Evolutionary conservation across 2,329 filamentous ascomycete genomes (phyloP).

Genomic region (Aspergillus arachidicola): DNA sequence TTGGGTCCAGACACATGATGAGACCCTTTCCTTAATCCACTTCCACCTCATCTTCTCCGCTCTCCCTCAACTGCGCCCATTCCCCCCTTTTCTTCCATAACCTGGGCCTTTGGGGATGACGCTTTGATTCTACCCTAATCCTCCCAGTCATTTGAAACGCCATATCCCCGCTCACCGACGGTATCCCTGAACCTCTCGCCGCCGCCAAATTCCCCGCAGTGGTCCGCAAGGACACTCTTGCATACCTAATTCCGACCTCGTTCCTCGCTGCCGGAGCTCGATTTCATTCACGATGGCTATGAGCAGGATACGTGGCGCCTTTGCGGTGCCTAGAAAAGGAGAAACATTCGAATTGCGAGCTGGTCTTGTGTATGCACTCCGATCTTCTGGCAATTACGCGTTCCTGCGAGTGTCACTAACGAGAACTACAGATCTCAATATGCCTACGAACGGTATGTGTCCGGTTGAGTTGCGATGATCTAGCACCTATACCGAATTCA

Average conservation of each 20-base stretch:
- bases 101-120: constrained; percentile 1
- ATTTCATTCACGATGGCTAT: constrained; percentile 71
- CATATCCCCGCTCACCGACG: not conserved
- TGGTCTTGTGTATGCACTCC: constrained; percentile 68
- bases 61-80: constrained; percentile 5
- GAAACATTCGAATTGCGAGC: constrained; percentile 97
- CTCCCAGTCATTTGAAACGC: not conserved
- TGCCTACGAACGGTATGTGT: constrained; percentile 79
- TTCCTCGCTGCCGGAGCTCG: constrained; percentile 34
- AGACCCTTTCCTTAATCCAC: constrained; percentile 19
- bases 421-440: constrained; percentile 75
- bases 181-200: constrained; percentile 32
- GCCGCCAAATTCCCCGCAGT: constrained; percentile 36
- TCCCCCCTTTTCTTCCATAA: not conserved
- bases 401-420: constrained; percentile 38
- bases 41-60: constrained; percentile 9
- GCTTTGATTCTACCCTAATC: not conserved
- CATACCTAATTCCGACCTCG: constrained; percentile 15
- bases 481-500: not conserved
- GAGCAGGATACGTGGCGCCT: constrained; percentile 92
- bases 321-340: constrained; percentile 90
- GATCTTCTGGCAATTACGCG: constrained; percentile 8
- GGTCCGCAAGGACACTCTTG: constrained; percentile 18
- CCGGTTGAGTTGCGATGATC: not conserved
- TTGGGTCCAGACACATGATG: constrained; percentile 24